These are phyloP conservation scores for Schizophyllum amplum DNA, from an alignment of 1,284 basidiomycete genomes.

Conservation along the genomic window DNA sequence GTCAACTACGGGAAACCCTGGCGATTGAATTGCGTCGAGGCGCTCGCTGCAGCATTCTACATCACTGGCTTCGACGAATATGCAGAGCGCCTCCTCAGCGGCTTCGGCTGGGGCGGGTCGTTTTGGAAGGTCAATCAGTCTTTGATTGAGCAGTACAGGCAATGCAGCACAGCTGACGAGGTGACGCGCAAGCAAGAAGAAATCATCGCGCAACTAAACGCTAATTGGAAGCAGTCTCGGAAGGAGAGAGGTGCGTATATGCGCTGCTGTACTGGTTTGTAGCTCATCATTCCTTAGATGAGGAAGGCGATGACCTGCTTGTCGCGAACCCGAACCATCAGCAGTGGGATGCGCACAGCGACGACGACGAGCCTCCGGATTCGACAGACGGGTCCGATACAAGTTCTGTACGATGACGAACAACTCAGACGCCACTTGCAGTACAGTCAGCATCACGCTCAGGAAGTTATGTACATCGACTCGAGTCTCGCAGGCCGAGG, in stretches of 20 bases:
- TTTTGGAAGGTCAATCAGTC: constrained; percentile 83
- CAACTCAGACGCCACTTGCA: background rate
- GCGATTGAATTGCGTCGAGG: constrained; percentile 88
- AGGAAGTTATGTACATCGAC: background rate
- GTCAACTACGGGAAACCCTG: constrained; percentile 95
- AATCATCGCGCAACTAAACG: constrained; percentile 71
- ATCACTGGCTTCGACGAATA: constrained; percentile 80
- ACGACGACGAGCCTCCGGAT: constrained; percentile 14
- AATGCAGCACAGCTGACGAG: constrained; percentile 59
- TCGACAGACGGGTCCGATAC: constrained; percentile 8
- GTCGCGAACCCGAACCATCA: constrained; percentile 35
- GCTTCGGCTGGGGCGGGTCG: constrained; percentile 84
- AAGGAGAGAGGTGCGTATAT: constrained; percentile 36
- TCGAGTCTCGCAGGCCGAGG: no score
- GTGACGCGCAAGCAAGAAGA: constrained; percentile 59
- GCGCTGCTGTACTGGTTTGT: background rate
- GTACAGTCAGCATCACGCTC: background rate
- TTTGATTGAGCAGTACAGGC: constrained; percentile 67
- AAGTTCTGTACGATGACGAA: background rate
- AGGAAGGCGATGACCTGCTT: constrained; percentile 27
- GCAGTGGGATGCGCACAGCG: constrained; percentile 10
- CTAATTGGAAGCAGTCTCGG: constrained; percentile 47
- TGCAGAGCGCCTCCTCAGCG: constrained; percentile 67
- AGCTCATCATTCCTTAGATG: constrained; percentile 13
- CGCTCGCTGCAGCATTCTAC: constrained; percentile 88